A percentile compares a stretch with the other conserved stretches of the same genome.
Evolutionary conservation across 2,329 filamentous ascomycete species (phyloP).

Genomic region (Diplodia mutila): DNA sequence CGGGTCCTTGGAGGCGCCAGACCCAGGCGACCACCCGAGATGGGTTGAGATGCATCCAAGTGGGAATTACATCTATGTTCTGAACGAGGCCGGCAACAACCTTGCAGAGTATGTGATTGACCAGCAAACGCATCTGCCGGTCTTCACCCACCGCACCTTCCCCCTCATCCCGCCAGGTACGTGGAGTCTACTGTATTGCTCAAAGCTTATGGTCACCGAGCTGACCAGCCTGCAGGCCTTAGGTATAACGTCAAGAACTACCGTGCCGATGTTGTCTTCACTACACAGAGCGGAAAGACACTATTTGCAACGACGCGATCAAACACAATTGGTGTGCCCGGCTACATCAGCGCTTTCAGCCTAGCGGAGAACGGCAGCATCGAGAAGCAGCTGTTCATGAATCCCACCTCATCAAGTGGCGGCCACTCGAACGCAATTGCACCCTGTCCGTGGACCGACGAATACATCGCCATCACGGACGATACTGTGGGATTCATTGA

Average conservation of each 20-base stretch:
- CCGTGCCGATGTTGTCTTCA: conserved; percentile 80
- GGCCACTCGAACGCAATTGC: conserved; percentile 88
- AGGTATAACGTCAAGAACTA: conserved; percentile 65
- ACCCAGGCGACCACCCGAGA: conserved; percentile 74
- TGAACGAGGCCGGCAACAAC: conserved; percentile 89
- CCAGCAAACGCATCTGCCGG: conserved; percentile 70
- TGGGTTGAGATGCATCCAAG: conserved; percentile 85
- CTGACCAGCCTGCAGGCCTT: conserved; percentile 20
- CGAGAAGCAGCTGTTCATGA: conserved; percentile 76
- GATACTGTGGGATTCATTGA: conserved; percentile 87
- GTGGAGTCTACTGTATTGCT: conserved; percentile 18
- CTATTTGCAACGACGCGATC: conserved; percentile 84
- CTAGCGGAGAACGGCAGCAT: conserved; percentile 71
- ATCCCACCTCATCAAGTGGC: conserved; percentile 83
- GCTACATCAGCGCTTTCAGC: conserved; percentile 81
- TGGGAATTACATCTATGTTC: conserved; percentile 77
- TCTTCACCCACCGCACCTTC: conserved; percentile 76
- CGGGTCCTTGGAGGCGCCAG: conserved; percentile 73
- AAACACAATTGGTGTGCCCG: conserved; percentile 74
- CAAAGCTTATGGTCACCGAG: background rate
- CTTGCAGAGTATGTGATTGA: conserved; percentile 83
- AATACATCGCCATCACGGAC: conserved; percentile 88
- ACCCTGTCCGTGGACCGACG: conserved; percentile 81
- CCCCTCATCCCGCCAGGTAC: conserved; percentile 79
- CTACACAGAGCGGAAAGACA: conserved; percentile 70